A percentile compares a stretch with the other conserved stretches of the same genome.
These are phyloP conservation scores for Peribolospora kevripleyi DNA, from an alignment of 768 basidiomycete species.

Conservation along the genomic window DNA sequence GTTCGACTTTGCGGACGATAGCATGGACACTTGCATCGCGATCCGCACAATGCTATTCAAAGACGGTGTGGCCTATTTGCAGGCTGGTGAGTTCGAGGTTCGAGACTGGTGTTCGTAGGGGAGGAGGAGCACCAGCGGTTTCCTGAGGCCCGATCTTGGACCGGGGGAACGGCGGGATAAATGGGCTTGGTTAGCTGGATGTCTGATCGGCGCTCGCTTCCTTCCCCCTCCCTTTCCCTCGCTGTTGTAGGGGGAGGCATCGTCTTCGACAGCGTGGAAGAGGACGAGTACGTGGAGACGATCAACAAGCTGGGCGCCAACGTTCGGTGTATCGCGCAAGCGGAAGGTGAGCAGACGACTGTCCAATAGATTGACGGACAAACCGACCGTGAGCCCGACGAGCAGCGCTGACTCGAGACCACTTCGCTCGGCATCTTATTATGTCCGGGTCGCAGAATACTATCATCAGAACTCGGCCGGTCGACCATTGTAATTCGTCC, in stretches of 20 bases:
- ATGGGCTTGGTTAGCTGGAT: background rate
- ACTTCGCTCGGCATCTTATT: no score
- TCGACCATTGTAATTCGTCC: no score
- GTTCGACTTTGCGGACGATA: conserved; percentile 62
- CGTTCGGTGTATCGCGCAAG: conserved; percentile 54
- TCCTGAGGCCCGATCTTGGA: no score
- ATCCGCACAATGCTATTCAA: conserved; percentile 97
- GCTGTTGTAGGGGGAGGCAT: conserved; percentile 51
- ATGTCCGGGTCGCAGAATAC: no score
- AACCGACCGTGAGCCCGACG: no score
- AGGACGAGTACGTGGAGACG: conserved; percentile 91
- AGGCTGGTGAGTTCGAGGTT: conserved; percentile 29
- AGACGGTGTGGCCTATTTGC: conserved; percentile 66
- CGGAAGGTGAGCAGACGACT: conserved; percentile 39
- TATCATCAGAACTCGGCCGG: no score
- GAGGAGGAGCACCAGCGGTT: no score
- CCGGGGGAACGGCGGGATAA: background rate
- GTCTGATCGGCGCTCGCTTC: background rate
- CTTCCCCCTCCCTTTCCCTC: background rate
- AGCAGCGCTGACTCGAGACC: no score
- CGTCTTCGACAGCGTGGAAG: conserved; percentile 86
- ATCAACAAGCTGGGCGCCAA: conserved; percentile 83
- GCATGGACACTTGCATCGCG: conserved; percentile 93
- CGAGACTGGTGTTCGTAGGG: no score
- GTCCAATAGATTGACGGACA: no score